These are phyloP conservation scores for Megacollybia marginata DNA, from an alignment of 768 basidiomycete genomes.

Conservation along the genomic window DNA sequence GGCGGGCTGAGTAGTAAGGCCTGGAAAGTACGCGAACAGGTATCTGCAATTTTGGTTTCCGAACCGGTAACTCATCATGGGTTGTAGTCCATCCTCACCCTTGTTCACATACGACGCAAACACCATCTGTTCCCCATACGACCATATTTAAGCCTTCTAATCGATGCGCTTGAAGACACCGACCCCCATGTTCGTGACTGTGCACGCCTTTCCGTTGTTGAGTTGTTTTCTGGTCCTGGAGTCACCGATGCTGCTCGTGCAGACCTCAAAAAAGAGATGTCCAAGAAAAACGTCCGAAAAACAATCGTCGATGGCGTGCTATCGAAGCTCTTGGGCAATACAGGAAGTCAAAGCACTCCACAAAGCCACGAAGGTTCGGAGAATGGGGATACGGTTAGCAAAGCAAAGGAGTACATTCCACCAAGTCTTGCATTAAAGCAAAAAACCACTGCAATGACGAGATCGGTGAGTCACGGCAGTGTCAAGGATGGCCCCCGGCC, in stretches of 20 bases:
- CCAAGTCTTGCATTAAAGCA: slow-evolving; percentile 63
- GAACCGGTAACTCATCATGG: background rate
- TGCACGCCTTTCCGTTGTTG: slow-evolving; percentile 72
- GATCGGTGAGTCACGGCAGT: slow-evolving; percentile 40
- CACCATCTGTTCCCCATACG: slow-evolving; percentile 75
- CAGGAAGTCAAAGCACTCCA: slow-evolving; percentile 30
- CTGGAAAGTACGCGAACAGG: slow-evolving; percentile 84
- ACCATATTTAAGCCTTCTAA: slow-evolving; percentile 71
- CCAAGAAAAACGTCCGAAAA: slow-evolving; percentile 81
- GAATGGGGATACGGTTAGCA: slow-evolving; percentile 37
- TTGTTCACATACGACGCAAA: slow-evolving; percentile 66
- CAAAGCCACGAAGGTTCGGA: slow-evolving; percentile 55
- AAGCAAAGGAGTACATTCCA: slow-evolving; percentile 61
- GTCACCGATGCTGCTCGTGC: slow-evolving; percentile 84
- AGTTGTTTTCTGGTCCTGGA: slow-evolving; percentile 77
- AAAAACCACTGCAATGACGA: slow-evolving; percentile 20
- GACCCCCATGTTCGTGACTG: slow-evolving; percentile 87
- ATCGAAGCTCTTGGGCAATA: slow-evolving; percentile 47
- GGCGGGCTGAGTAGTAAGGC: slow-evolving; percentile 73
- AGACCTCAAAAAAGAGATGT: slow-evolving; percentile 89
- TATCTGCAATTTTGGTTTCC: slow-evolving; percentile 24
- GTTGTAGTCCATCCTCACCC: slow-evolving; percentile 49
- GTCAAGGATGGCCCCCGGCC: slow-evolving; percentile 47
- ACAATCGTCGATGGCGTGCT: slow-evolving; percentile 79
- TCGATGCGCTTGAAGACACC: slow-evolving; percentile 83